Percentiles rank a stretch among this genome's conserved stretches.
Evolutionary conservation across 352 stramenopile genomes (phyloP).

Genomic region (Phytophthora crassamura): DNA sequence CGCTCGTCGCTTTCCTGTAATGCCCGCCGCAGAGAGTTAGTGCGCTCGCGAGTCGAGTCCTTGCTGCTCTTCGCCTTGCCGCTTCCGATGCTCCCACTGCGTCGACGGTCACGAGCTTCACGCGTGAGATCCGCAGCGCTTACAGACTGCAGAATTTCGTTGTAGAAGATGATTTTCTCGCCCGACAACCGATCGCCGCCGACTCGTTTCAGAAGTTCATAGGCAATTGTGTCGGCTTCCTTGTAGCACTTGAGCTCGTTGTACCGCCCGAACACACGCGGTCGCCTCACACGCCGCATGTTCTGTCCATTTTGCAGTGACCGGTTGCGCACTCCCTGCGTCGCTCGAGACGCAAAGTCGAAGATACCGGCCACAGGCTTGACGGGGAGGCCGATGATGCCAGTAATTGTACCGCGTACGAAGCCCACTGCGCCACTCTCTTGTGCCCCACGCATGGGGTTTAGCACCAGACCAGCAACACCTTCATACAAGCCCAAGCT

Average conservation of each 20-base stretch:
- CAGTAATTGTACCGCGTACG: slow-evolving; percentile 86
- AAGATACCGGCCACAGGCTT: slow-evolving; percentile 91
- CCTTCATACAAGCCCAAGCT: slow-evolving; percentile 88
- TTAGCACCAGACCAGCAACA: slow-evolving; percentile 81
- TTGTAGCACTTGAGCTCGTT: slow-evolving; percentile 92
- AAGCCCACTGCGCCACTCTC: slow-evolving; percentile 85
- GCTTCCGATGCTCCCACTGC: slow-evolving; percentile 40
- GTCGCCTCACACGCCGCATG: slow-evolving; percentile 78
- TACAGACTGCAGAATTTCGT: slow-evolving; percentile 84
- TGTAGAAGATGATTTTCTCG: slow-evolving; percentile 92
- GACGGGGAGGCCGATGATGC: slow-evolving; percentile 86
- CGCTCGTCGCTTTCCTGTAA: slow-evolving; percentile 75
- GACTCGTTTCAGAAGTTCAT: slow-evolving; percentile 83
- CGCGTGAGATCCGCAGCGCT: slow-evolving; percentile 76
- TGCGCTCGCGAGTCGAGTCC: slow-evolving; percentile 70
- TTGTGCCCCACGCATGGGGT: slow-evolving; percentile 83
- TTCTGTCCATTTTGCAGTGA: slow-evolving; percentile 82
- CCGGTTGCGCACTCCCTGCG: slow-evolving; percentile 85
- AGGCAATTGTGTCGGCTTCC: slow-evolving; percentile 87
- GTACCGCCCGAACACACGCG: slow-evolving; percentile 89
- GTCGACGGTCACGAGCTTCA: slow-evolving; percentile 69
- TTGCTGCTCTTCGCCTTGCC: slow-evolving; percentile 47
- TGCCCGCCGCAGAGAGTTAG: slow-evolving; percentile 68
- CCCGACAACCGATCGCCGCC: slow-evolving; percentile 67
- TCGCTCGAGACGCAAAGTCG: slow-evolving; percentile 89